Base-by-base conservation (phyloP, 2,329 filamentous ascomycete genomes). In the Aspergillus pseudoviridinutans region DNA sequence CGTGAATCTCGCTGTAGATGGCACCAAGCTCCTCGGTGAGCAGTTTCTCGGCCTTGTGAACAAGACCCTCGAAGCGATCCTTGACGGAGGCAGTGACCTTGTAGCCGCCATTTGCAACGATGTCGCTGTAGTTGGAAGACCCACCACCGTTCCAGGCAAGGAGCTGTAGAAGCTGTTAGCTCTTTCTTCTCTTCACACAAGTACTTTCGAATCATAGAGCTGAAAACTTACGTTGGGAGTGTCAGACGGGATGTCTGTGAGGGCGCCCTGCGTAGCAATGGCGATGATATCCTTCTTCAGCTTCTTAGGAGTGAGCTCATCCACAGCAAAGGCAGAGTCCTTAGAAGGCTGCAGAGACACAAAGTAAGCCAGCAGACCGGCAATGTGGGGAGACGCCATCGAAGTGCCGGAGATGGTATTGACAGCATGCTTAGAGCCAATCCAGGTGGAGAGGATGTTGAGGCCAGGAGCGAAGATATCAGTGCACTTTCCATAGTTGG, bases 381-480 rank as follows among this genome's bases (percentile, higher is more conserved):
- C 89, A 74, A 99, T 89, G 79, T 99, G 94, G 68, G 94, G 94
- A 62, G 94, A 97, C 62, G 94, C 94, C 94, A 99, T 99, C 55
- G 94, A 99, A 66, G 94, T 99, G 77, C 94, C 94, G 46, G 93
- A 97, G 82, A 99, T 99, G 80, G 91, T 97, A 87, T 99, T 99
- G 82, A 91, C 86, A 71, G 94, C 93, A 71, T 93, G 88, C 79
- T 94, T 90, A 86, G 89, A 93, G 75, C 95, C 94, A 70, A 96
- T 96, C 94, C 94, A 99, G 76, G 94, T 97, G 65, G 94, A 99
- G 70, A 91, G 86, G 71, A 99, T 96, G 87, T 92, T 96, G 71
- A 97, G 84, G 73, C 94, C 94, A 60, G 94, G 94, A 63, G 92
- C 94, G 72, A 99, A 99, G 84, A 99, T 96, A 79, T 99, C 94